Base-by-base conservation (phyloP, 2,329 filamentous ascomycete genomes). In the Hirsutella minnesotensis region DNA sequence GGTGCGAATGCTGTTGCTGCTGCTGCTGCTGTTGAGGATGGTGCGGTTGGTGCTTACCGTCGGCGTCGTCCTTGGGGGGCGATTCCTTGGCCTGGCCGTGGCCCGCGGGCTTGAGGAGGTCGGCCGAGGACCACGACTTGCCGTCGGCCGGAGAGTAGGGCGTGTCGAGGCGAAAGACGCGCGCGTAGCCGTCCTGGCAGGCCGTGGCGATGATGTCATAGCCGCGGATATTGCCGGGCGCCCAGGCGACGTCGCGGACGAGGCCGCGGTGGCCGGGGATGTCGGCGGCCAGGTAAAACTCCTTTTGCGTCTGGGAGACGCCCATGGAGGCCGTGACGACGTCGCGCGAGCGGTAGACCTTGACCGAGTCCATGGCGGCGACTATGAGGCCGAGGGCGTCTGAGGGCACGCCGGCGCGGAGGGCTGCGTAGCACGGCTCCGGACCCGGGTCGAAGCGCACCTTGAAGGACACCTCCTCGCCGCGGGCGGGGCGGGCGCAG, bases 161-260 rank as follows among this genome's bases (percentile, higher is more conserved):
- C 0, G 83, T 83, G 30, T 81, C 77, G 16, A 94, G 61, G 53
- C 90, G 80, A 56, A 94, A 95, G n/a, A 98, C 83, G 34, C 90
- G 76, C 34, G 95, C 79, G 52, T 79, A 81, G 3, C 92, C 90
- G 58, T 98, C 92, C 61, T 94, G 94, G 58, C 86, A 92, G 3
- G 88, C 90, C 5, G 89, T 94, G 3, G 90, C 92, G 52, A 96
- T 75, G 44, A 90, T 75, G 60, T 98, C 92, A 59, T 86, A 90
- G 1, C 90, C 90, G 33, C 89, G 72, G 53, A 94, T 87, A 50
- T 88, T 94, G 12, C 88, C 90, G 39, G 88, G 84, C 1, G 90
- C 87, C 92, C 92, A 98, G 2, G 86, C 82, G 1, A 95, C 77
- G 58, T 95, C 89, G 39, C 90, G 75, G 7, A 95, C 84, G 33